phyloP scores from a whole-genome alignment of 441 rosid species.

The Theobroma grandiflorum region DNA sequence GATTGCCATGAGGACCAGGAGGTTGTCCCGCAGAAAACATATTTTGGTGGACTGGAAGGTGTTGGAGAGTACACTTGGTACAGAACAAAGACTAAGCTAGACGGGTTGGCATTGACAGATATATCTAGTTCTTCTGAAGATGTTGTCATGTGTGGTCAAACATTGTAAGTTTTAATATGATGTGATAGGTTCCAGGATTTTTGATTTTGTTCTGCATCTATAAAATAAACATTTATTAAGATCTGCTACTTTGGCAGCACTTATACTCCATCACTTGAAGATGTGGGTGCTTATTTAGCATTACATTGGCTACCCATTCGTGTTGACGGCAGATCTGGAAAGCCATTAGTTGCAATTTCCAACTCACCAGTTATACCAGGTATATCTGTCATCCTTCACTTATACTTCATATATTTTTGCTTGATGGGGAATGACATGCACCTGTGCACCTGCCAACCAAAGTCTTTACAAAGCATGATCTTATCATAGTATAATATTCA shows the following conservation, averaged over 20 bases:
- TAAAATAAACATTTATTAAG: conserved; percentile 15
- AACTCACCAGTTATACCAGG: conserved; percentile 87
- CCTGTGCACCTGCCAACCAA: not conserved
- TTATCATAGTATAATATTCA: not conserved
- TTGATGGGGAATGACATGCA: not conserved
- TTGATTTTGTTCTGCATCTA: conserved; percentile 25
- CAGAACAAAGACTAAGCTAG: conserved; percentile 69
- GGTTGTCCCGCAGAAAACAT: conserved; percentile 76
- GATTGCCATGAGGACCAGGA: conserved; percentile 80
- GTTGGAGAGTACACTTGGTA: conserved; percentile 87
- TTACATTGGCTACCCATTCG: conserved; percentile 90
- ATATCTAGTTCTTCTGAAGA: conserved; percentile 59
- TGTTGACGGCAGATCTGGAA: conserved; percentile 85
- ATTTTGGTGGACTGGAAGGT: conserved; percentile 96
- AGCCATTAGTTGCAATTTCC: conserved; percentile 79
- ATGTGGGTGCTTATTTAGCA: conserved; percentile 85
- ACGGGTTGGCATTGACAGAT: conserved; percentile 69
- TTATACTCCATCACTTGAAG: conserved; percentile 87
- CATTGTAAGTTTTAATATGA: conserved; percentile 63
- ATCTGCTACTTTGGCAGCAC: conserved; percentile 52
- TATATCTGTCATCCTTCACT: conserved; percentile 34
- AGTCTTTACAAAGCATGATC: not conserved
- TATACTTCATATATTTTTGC: not conserved
- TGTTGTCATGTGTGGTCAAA: conserved; percentile 60
- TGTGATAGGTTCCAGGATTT: conserved; percentile 27